Evolutionary conservation across 2,329 filamentous ascomycete genomes (phyloP).

Genomic region (Penicillium aurantiogriseum): DNA sequence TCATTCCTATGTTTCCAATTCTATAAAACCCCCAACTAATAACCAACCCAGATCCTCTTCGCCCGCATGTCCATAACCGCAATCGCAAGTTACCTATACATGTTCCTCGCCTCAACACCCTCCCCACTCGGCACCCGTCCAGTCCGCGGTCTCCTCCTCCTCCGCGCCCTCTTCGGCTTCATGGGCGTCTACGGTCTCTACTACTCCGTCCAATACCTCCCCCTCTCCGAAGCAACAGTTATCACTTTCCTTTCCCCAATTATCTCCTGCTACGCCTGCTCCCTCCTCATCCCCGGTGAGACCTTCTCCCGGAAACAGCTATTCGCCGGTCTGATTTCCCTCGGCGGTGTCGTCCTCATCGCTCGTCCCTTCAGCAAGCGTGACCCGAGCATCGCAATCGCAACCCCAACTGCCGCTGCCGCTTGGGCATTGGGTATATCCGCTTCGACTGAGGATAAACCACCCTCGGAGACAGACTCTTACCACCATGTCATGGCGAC

Average conservation of each 20-base stretch:
- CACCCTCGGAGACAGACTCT: constrained; percentile 48
- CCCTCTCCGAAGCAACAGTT: constrained; percentile 82
- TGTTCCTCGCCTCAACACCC: constrained; percentile 67
- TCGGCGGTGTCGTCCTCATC: constrained; percentile 79
- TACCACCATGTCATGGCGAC: constrained; percentile 69
- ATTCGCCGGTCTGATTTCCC: constrained; percentile 70
- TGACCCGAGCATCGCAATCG: constrained; percentile 6
- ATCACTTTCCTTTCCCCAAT: constrained; percentile 83
- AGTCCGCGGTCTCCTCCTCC: constrained; percentile 65
- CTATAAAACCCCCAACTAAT: background rate
- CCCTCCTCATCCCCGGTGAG: constrained; percentile 66
- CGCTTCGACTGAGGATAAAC: constrained; percentile 17
- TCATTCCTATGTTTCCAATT: background rate
- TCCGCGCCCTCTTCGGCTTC: constrained; percentile 68
- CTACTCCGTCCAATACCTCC: constrained; percentile 72
- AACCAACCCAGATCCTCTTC: constrained; percentile 63
- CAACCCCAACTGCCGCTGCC: constrained; percentile 19
- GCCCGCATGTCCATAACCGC: constrained; percentile 74
- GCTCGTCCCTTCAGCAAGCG: constrained; percentile 59
- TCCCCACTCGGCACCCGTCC: constrained; percentile 67
- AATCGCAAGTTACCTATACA: constrained; percentile 65
- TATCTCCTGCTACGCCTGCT: constrained; percentile 76
- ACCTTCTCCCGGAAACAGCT: constrained; percentile 77
- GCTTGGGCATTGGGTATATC: constrained; percentile 6
- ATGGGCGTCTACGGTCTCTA: constrained; percentile 80